Conservation (phyloP, 768 basidiomycete species). For the Filobasidium wieringae region DNA sequence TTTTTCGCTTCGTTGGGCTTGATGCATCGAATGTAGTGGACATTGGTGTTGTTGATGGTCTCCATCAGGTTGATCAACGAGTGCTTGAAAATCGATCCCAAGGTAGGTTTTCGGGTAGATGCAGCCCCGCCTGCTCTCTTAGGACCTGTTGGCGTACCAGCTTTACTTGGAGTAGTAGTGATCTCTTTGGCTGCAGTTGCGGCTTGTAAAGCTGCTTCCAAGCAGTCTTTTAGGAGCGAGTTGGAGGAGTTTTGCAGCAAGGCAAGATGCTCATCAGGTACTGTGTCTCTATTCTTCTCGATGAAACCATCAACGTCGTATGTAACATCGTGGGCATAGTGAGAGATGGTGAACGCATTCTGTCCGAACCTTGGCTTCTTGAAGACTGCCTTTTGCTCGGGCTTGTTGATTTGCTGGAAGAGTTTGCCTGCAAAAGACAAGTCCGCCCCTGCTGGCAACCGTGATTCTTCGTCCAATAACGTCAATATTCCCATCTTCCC, state of each 20-base stretch:
- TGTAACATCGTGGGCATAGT: conserved; percentile 95
- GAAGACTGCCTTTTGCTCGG: conserved; percentile 75
- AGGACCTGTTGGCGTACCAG: conserved; percentile 27
- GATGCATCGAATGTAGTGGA: conserved; percentile 98
- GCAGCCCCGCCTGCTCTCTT: conserved; percentile 36
- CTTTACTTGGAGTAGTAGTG: conserved; percentile 31
- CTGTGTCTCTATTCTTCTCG: conserved; percentile 97
- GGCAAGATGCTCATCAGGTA: conserved; percentile 93
- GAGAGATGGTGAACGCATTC: conserved; percentile 91
- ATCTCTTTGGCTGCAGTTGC: conserved; percentile 18
- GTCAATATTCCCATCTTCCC: conserved; percentile 90
- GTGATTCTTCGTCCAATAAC: conserved; percentile 93
- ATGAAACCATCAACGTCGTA: conserved; percentile 97
- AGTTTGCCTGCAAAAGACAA: conserved; percentile 86
- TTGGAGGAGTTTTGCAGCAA: conserved; percentile 79
- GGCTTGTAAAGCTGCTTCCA: conserved; percentile 76
- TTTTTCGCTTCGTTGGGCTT: conserved; percentile 95
- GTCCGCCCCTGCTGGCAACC: conserved; percentile 85
- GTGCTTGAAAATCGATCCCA: conserved; percentile 96
- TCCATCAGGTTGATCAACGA: conserved; percentile 92
- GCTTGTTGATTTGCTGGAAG: conserved; percentile 68
- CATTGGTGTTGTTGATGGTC: conserved; percentile 90
- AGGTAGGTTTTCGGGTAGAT: conserved; percentile 73
- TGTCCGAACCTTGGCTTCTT: conserved; percentile 99
- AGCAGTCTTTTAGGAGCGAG: conserved; percentile 82